Base-by-base conservation (phyloP, 805 yeast species). In the Vanderwaltozyma yarrowii region DNA sequence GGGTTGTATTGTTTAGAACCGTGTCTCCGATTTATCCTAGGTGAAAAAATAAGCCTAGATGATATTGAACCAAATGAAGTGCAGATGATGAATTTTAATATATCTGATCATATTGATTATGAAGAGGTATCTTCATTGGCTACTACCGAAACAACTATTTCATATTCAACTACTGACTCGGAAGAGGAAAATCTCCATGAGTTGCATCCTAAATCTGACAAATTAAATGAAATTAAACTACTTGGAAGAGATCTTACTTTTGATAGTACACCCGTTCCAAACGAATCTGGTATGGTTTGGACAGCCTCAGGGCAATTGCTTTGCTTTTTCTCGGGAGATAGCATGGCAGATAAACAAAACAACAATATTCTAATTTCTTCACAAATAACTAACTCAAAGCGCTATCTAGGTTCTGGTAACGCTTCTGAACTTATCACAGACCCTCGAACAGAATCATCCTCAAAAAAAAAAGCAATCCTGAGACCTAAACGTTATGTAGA, bases 271-370 rank as follows among this genome's bases (percentile, higher is more conserved):
- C 96, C 96, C 0, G 71, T 88, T 12, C 96, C 96, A 0, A 87
- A 84, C 52, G 92, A 87, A 9, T 88, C 95, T 64, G 96, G 96
- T 9, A 96, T 95, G 0, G 66, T 75, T 1, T 88, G 96, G 95
- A 70, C 94, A 0, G 70, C 76, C 11, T 71, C 74, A 3, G 96
- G 96, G 0, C 75, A 75, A 41, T 63, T 88, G 36, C 80, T 88
- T 1, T 84, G 95, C 52, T 88, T 88, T 51, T 86, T 85, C 60
- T 72, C 80, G 9, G 77, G 80, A 0, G 73, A 73, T 35, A 67
- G 61, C 33, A 64, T 61, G 40, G 26, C 34, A 51, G 61, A 65
- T 29, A 61, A 66, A 45, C 59, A 44, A 37, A 46, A 39, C n/a
- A 12, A 17, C 18, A 13, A 16, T 17, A 4, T 19, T 19, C 9